A percentile compares a stretch with the other conserved stretches of the same genome.
Evolutionary conservation across 257 asterid genomes (phyloP).

Genomic region (Mitragyna speciosa): DNA sequence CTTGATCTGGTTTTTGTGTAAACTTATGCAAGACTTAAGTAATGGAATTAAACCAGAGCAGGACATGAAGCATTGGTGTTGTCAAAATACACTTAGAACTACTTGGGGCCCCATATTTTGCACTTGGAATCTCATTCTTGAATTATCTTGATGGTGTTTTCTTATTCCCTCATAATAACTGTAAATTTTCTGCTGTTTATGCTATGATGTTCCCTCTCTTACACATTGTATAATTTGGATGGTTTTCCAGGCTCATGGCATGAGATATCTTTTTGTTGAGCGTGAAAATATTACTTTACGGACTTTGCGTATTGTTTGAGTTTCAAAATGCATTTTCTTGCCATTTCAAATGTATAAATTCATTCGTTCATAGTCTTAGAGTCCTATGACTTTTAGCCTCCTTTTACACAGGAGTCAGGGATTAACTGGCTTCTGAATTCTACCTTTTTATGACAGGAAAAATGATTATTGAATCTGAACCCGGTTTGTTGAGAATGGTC

Average conservation of each 20-base stretch:
- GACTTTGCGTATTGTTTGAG: neutral
- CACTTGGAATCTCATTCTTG: neutral
- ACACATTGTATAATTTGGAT: neutral
- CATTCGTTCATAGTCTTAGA: neutral
- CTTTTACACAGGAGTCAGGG: neutral
- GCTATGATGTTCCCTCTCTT: neutral
- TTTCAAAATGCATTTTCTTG: neutral
- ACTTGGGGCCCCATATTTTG: neutral
- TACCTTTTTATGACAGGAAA: neutral
- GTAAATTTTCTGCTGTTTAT: neutral
- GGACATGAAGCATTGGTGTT: neutral
- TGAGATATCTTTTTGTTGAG: neutral
- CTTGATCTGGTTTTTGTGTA: neutral
- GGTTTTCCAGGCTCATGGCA: neutral
- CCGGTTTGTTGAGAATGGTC: neutral
- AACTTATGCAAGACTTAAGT: neutral
- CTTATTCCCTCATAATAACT: neutral
- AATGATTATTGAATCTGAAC: neutral
- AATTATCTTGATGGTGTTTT: slow-evolving; percentile 3
- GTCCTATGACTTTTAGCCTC: too few relatives aligned
- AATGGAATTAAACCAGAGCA: neutral
- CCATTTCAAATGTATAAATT: neutral
- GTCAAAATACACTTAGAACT: neutral
- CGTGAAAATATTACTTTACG: neutral
- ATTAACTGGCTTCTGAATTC: too few relatives aligned